Evolutionary conservation across 139 green algal genomes (phyloP).

Genomic region (Haematococcus sp.): DNA sequence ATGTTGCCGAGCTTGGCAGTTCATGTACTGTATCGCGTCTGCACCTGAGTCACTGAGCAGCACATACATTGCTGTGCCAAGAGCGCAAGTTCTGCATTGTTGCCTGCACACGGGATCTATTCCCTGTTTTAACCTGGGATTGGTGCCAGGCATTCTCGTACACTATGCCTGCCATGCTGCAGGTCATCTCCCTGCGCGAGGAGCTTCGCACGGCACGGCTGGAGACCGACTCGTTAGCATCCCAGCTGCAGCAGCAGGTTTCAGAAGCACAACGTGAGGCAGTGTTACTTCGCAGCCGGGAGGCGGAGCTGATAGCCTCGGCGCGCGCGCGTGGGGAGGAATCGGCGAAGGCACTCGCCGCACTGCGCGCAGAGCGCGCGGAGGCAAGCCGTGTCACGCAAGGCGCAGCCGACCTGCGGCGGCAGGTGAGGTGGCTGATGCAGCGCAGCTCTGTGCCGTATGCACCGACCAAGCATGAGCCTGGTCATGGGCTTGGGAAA

Average conservation of each 20-base stretch:
- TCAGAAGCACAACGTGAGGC: conserved; percentile 6
- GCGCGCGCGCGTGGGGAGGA: conserved; percentile 22
- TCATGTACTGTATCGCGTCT: not conserved
- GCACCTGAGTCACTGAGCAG: not conserved
- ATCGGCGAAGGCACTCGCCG: conserved; percentile 11
- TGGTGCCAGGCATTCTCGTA: too few relatives aligned
- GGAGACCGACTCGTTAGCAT: conserved; percentile 7
- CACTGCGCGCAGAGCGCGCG: conserved; percentile 11
- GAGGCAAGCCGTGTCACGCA: not conserved
- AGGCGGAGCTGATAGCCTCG: conserved; percentile 14
- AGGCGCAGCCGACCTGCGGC: not conserved
- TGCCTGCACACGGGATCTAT: not conserved
- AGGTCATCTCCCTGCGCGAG: conserved; percentile 14
- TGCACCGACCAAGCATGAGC: too few relatives aligned
- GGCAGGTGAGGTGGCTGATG: conserved; percentile 1
- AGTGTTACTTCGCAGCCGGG: not conserved
- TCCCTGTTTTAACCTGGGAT: too few relatives aligned
- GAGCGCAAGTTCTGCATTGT: not conserved
- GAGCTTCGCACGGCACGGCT: conserved; percentile 23
- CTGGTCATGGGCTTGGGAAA: too few relatives aligned
- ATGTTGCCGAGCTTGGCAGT: not conserved
- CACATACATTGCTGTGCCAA: conserved; percentile 1
- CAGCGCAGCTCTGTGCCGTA: too few relatives aligned
- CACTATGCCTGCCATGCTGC: too few relatives aligned
- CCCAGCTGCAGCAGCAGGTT: conserved; percentile 22